phyloP scores from a whole-genome alignment of 164 flowering plant genomes.

The Magnolia kwangsiensis region DNA sequence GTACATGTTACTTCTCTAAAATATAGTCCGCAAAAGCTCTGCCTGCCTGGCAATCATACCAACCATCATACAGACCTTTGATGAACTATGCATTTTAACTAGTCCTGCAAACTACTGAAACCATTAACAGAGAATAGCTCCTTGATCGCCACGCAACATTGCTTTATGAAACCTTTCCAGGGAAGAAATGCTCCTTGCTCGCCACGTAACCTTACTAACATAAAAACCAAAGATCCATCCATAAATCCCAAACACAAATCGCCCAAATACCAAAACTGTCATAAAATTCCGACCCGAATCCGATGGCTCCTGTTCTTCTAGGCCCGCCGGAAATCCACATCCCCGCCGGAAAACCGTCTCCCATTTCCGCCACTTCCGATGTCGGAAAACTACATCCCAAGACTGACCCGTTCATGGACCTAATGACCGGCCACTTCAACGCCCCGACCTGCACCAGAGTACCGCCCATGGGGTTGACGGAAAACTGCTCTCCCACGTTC shows the following conservation, averaged over 20 bases:
- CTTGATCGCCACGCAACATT: too few relatives aligned
- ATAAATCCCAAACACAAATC: neutral
- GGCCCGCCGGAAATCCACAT: slow-evolving; percentile 11
- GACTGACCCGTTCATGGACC: neutral
- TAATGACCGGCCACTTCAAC: slow-evolving; percentile 10
- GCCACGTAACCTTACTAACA: too few relatives aligned
- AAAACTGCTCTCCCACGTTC: slow-evolving; percentile 40
- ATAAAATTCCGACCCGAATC: neutral
- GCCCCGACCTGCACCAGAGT: neutral
- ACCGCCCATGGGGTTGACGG: slow-evolving; percentile 34
- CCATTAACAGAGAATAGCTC: too few relatives aligned
- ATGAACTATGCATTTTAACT: too few relatives aligned
- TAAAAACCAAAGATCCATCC: too few relatives aligned
- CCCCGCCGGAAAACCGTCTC: neutral
- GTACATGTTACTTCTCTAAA: too few relatives aligned
- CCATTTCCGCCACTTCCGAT: neutral
- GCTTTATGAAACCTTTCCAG: too few relatives aligned
- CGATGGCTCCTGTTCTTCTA: slow-evolving; percentile 6
- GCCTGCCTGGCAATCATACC: too few relatives aligned
- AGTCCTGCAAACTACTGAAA: too few relatives aligned
- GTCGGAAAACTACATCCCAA: neutral
- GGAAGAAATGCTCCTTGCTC: too few relatives aligned
- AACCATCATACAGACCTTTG: too few relatives aligned
- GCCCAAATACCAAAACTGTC: neutral
- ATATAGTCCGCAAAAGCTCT: too few relatives aligned